Base-by-base conservation (phyloP, 2,329 filamentous ascomycete species). In the Trichoderma hamatum region DNA sequence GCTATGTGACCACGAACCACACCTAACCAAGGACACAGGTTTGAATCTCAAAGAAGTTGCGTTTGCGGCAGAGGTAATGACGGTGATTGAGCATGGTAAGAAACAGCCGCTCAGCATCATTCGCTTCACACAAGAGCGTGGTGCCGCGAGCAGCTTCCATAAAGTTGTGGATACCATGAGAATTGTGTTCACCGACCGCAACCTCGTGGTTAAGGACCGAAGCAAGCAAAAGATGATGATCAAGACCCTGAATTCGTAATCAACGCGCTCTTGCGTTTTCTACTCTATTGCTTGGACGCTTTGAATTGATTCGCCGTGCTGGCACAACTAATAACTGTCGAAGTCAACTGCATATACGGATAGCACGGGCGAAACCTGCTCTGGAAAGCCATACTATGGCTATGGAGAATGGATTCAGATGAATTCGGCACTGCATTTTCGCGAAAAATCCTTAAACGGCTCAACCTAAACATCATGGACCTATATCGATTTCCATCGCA, bases 81-180 rank as follows among this genome's bases (percentile, higher is more conserved):
- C 91, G 1, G 91, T 97, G 46, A 91, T 97, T 71, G 92, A 97
- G 81, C 92, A 96, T 76, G 92, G 92, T 59, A 90, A 88, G 74
- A 90, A 89, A 72, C 89, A 88, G 56, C 90, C 90, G 58, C 85
- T 97, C 66, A 92, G 91, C 78, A 89, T 97, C 72, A 89, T 92
- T 34, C 90, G 93, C 43, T 93, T 97, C 78, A 95, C 92, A 1
- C 94, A 97, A 76, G 93, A 96, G 76, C 90, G 90, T 69, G 96
- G 95, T n/a, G 94, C 95, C 1, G 94, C 93, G 46, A 96, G 91
- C 74, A 96, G 92, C 73, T 97, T 98, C 81, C 87, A 93, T 77
- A 90, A 89, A 76, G 92, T 97, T 11, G 87, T 96, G 30, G 91
- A 94, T 70, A 91, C 91, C 3, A 84, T 97, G 74, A 86, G 90